A percentile compares a stretch with the other conserved stretches of the same genome.
phyloP scores from a whole-genome alignment of 129 eudicot genomes.

The Arctium lappa region DNA sequence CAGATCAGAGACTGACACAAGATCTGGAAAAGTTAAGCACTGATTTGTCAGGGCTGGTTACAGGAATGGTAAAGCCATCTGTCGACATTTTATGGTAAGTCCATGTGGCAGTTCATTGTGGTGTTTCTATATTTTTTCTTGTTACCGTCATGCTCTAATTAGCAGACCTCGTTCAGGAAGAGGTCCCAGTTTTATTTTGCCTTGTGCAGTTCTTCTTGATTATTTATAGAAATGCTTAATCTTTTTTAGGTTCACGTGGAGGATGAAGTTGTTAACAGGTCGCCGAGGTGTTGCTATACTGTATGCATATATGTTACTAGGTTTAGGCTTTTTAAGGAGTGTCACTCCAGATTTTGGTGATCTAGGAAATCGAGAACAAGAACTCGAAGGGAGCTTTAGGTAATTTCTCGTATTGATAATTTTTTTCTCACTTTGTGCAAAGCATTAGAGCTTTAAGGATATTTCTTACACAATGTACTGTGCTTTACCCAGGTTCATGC shows the following conservation, averaged over 20 bases:
- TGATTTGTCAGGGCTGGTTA: conserved; percentile 86
- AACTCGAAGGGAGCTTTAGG: conserved; percentile 97
- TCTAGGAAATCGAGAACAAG: conserved; percentile 81
- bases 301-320: conserved; percentile 89
- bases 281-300: conserved; percentile 85
- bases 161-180: no score
- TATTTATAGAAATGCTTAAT: background rate
- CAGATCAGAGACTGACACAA: conserved; percentile 94
- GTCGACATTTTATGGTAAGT: conserved; percentile 92
- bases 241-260: conserved; percentile 90
- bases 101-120: conserved; percentile 13
- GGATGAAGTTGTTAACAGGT: conserved; percentile 94
- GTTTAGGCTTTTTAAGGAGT: conserved; percentile 83
- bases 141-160: no score
- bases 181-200: background rate
- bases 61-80: conserved; percentile 98
- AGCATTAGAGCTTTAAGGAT: conserved; percentile 2
- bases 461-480: conserved; percentile 9
- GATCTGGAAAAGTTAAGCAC: conserved; percentile 83
- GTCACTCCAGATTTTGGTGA: conserved; percentile 95
- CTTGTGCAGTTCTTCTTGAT: background rate
- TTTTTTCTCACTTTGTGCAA: background rate
- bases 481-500: conserved; percentile 70
- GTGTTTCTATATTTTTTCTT: background rate
- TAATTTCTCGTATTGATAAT: conserved; percentile 8